Conservation (phyloP, 202 grass and related monocot genomes). For the Setaria viridis region DNA sequence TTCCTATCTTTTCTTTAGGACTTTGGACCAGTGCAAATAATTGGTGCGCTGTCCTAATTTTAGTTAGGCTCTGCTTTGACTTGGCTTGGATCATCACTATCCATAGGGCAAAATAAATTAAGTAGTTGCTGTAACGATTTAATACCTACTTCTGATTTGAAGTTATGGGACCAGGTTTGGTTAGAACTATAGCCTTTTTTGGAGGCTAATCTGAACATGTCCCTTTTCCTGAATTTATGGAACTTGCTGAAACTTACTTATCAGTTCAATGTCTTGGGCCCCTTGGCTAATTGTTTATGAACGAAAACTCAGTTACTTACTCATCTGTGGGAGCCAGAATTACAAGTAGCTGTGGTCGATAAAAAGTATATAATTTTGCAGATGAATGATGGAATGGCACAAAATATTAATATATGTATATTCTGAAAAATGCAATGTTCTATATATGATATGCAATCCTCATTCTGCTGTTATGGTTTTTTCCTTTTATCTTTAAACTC, state of each 20-base stretch:
- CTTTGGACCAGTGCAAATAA: not conserved
- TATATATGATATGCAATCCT: not conserved
- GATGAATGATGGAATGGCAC: not conserved
- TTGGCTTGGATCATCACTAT: not conserved
- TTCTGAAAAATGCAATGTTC: constrained; percentile 15
- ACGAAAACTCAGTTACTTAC: constrained; percentile 5
- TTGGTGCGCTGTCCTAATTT: not conserved
- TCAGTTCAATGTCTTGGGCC: constrained; percentile 1
- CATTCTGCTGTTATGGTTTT: not conserved
- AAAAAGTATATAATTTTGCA: not conserved
- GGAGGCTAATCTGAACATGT: not conserved
- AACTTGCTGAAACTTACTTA: not conserved
- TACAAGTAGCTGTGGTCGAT: not conserved
- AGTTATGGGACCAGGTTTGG: not conserved
- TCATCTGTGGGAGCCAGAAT: not conserved
- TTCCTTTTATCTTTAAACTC: constrained; percentile 1
- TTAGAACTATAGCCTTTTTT: not conserved
- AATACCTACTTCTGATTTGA: not conserved
- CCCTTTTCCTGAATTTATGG: not conserved
- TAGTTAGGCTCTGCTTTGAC: not conserved
- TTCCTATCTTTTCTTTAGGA: not conserved
- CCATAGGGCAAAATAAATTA: not conserved
- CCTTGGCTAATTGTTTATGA: not conserved
- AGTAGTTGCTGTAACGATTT: not conserved
- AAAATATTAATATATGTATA: not conserved